These are phyloP conservation scores for Cercospora nicotianae DNA, from an alignment of 2,329 filamentous ascomycete genomes.

Conservation along the genomic window DNA sequence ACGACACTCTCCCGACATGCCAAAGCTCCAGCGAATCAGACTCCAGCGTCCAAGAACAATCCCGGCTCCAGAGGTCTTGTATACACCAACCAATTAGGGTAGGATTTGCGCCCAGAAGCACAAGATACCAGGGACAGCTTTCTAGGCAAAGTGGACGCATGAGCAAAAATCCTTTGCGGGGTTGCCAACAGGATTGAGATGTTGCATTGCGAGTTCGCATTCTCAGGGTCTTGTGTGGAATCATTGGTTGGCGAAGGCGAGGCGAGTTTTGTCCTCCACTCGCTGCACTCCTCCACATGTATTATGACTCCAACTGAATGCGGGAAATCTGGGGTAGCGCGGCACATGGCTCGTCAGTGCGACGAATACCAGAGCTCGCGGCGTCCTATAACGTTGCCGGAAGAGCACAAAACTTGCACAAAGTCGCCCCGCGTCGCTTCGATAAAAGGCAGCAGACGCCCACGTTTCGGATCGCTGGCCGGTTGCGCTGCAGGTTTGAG, in stretches of 20 bases:
- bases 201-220: not conserved
- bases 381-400: not conserved
- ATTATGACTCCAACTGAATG: not conserved
- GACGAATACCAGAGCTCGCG: not conserved
- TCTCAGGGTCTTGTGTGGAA: not conserved
- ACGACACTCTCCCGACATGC: not conserved
- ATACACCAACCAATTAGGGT: not conserved
- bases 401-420: not conserved
- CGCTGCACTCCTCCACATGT: not conserved
- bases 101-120: not conserved
- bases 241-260: not conserved
- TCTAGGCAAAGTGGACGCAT: constrained; percentile 1
- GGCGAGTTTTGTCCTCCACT: not conserved
- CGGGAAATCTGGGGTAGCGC: not conserved
- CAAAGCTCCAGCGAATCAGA: not conserved
- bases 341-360: not conserved
- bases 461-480: not conserved
- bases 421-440: not conserved
- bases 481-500: not conserved
- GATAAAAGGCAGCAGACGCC: not conserved
- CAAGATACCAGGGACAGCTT: not conserved
- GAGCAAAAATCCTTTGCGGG: not conserved
- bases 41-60: not conserved
- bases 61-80: not conserved
- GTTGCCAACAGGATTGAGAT: not conserved